These are phyloP conservation scores for Bertia moriformis DNA, from an alignment of 2,329 filamentous ascomycete genomes.

Conservation along the genomic window DNA sequence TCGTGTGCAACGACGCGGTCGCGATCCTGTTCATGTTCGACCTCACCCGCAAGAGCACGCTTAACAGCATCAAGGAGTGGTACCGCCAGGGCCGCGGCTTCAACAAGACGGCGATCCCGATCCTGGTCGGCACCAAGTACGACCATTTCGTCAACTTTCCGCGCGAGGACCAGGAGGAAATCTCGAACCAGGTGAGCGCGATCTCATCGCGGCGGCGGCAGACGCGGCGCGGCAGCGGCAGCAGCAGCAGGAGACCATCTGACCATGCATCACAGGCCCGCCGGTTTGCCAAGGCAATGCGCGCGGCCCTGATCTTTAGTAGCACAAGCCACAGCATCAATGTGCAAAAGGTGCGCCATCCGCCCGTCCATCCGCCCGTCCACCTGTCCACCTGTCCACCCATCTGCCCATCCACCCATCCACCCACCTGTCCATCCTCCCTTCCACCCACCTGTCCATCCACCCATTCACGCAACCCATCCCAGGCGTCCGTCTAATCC, in stretches of 20 bases:
- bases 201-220: not conserved
- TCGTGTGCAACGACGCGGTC: slow-evolving; percentile 98
- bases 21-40: slow-evolving; percentile 99
- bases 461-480: slow-evolving; percentile 1
- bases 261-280: slow-evolving; percentile 51
- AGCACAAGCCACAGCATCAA: slow-evolving; percentile 99
- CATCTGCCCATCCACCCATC: slow-evolving; percentile 1
- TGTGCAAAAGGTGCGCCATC: slow-evolving; percentile 76
- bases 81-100: slow-evolving; percentile 94
- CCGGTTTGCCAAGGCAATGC: slow-evolving; percentile 95
- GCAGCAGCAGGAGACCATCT: not conserved
- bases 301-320: slow-evolving; percentile 91
- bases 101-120: slow-evolving; percentile 99
- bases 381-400: not conserved
- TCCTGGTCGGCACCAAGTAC: slow-evolving; percentile 93
- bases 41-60: slow-evolving; percentile 87
- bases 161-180: slow-evolving; percentile 93
- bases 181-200: slow-evolving; percentile 69
- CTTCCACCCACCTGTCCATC: not conserved
- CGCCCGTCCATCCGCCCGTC: not conserved
- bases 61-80: slow-evolving; percentile 99
- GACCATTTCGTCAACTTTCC: slow-evolving; percentile 99
- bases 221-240: slow-evolving; percentile 3
- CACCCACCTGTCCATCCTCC: not conserved
- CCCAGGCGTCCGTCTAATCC: not conserved